Percentiles rank a stretch among this genome's conserved stretches.
Evolutionary conservation across 345 rosid genomes (phyloP).

Genomic region (Eucalyptus sp.): DNA sequence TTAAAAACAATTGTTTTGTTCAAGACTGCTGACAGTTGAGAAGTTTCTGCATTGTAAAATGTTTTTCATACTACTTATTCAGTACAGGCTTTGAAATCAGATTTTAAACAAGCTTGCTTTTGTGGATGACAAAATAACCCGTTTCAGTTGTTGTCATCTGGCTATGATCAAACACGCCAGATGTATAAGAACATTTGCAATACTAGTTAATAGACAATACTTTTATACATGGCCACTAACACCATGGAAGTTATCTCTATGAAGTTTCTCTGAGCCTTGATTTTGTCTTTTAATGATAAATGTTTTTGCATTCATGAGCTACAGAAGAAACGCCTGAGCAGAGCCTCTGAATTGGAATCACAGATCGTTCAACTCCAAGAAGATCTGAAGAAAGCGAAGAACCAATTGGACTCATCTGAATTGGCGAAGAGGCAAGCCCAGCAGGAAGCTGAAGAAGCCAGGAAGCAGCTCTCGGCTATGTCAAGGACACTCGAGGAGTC

Average conservation of each 20-base stretch:
- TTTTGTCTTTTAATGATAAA: neutral
- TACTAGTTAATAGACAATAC: neutral
- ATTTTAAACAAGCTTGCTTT: neutral
- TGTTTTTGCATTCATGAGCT: neutral
- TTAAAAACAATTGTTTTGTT: neutral
- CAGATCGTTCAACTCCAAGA: constrained; percentile 73
- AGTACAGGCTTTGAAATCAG: neutral
- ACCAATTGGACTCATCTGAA: constrained; percentile 62
- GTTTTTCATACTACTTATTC: neutral
- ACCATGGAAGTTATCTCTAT: neutral
- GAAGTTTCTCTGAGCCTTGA: neutral
- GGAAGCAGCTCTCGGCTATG: constrained; percentile 35
- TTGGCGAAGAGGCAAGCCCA: constrained; percentile 54
- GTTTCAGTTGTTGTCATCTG: neutral
- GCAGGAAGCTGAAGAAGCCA: constrained; percentile 73
- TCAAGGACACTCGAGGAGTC: constrained; percentile 52
- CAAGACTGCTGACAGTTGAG: neutral
- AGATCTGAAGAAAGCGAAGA: constrained; percentile 72
- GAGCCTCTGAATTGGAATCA: constrained; percentile 37
- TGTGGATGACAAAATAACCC: neutral
- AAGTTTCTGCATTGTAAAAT: neutral
- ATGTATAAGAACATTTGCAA: neutral
- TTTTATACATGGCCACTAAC: neutral
- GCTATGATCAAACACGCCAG: neutral
- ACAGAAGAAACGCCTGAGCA: constrained; percentile 42